phyloP scores from a whole-genome alignment of 371 early-diverging fungal species.

The Chytridium lagenaria region DNA sequence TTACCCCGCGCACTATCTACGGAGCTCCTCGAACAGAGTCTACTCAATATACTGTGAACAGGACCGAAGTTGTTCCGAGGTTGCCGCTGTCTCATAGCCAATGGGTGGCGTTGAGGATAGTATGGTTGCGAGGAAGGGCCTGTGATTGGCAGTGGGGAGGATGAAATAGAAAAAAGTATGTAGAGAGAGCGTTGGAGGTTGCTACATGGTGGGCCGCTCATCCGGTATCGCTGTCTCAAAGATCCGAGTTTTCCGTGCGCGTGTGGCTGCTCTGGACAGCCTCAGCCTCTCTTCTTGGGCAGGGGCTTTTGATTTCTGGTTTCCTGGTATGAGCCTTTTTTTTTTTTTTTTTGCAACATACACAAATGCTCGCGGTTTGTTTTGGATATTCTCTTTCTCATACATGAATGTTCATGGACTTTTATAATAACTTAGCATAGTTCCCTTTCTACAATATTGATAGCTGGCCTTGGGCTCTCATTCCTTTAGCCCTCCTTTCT shows the following conservation, averaged over 20 bases:
- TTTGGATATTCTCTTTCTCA: neutral
- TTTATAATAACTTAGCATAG: neutral
- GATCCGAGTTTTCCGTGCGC: neutral
- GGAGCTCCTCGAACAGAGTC: no score
- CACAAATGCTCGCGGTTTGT: no score
- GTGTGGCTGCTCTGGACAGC: neutral
- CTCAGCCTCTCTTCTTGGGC: neutral
- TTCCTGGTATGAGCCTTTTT: neutral
- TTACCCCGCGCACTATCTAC: no score
- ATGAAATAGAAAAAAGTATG: neutral
- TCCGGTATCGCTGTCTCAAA: conserved; percentile 3
- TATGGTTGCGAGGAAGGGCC: neutral
- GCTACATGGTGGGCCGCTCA: conserved; percentile 7
- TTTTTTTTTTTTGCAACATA: no score
- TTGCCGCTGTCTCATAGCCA: neutral
- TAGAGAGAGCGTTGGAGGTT: neutral
- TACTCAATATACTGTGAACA: no score
- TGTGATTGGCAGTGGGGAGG: neutral
- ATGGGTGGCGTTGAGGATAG: neutral
- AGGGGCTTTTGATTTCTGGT: neutral
- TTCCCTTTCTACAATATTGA: neutral
- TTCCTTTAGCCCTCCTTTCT: neutral
- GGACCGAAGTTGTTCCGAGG: no score
- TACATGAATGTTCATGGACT: neutral
- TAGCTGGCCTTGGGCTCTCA: neutral